Evolutionary conservation across 352 stramenopile species (phyloP).

Genomic region (Phytophthora citricola): DNA sequence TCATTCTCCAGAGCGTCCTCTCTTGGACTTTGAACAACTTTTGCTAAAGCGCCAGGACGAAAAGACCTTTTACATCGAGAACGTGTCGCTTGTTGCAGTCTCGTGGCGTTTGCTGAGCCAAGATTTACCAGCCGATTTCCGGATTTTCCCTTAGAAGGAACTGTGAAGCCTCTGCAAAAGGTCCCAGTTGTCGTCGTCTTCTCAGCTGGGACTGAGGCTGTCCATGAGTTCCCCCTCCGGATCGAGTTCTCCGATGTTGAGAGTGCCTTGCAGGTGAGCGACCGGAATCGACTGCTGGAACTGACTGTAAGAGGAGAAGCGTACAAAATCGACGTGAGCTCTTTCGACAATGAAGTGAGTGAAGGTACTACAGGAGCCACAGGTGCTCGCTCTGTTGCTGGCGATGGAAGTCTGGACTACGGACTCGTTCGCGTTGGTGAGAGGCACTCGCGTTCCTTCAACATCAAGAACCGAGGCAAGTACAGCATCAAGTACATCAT

Average conservation of each 20-base stretch:
- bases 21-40: slow-evolving; percentile 93
- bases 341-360: slow-evolving; percentile 57
- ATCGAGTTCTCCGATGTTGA: slow-evolving; percentile 90
- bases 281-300: slow-evolving; percentile 37
- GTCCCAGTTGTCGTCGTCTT: slow-evolving; percentile 73
- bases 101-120: slow-evolving; percentile 60
- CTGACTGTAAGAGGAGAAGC: slow-evolving; percentile 82
- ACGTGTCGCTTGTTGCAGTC: slow-evolving; percentile 80
- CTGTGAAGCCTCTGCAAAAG: slow-evolving; percentile 77
- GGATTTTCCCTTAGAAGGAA: slow-evolving; percentile 71
- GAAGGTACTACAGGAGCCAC: slow-evolving; percentile 5
- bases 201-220: slow-evolving; percentile 65
- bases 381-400: slow-evolving; percentile 1
- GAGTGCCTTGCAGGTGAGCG: slow-evolving; percentile 53
- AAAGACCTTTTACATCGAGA: slow-evolving; percentile 89
- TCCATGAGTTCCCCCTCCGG: slow-evolving; percentile 62
- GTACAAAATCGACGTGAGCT: slow-evolving; percentile 93
- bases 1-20: slow-evolving; percentile 15
- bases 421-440: slow-evolving; percentile 93
- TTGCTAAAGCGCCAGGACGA: slow-evolving; percentile 90
- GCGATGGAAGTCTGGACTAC: slow-evolving; percentile 91
- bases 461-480: slow-evolving; percentile 92
- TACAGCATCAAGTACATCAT: slow-evolving; percentile 93
- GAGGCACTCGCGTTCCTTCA: slow-evolving; percentile 78
- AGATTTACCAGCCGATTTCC: slow-evolving; percentile 67